Percentiles rank a stretch among this genome's conserved stretches.
These are phyloP conservation scores for Fusarium udum DNA, from an alignment of 2,329 filamentous ascomycete genomes.

Conservation along the genomic window DNA sequence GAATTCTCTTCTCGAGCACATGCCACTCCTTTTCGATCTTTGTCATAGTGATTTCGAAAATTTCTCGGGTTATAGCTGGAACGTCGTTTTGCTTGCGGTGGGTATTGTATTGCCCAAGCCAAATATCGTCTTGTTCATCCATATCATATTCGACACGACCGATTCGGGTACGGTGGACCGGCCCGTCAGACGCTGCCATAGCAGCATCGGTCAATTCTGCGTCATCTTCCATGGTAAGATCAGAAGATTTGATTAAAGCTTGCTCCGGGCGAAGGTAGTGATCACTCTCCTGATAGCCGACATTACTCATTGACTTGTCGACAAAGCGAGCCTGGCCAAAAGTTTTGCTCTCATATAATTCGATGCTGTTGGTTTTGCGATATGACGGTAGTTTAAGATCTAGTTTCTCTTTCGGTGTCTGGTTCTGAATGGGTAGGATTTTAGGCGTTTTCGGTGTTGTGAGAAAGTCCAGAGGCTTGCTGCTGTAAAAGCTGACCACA, in stretches of 20 bases:
- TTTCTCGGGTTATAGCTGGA: constrained; percentile 87
- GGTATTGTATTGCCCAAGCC: constrained; percentile 85
- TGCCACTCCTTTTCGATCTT: constrained; percentile 99
- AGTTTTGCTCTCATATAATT: constrained; percentile 83
- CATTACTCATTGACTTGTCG: constrained; percentile 94
- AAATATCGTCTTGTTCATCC: constrained; percentile 98
- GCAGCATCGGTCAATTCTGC: constrained; percentile 54
- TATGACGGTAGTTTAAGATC: constrained; percentile 81
- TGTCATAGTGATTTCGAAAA: constrained; percentile 98
- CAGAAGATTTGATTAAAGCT: constrained; percentile 72
- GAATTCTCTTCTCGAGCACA: constrained; percentile 92
- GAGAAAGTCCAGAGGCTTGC: constrained; percentile 55
- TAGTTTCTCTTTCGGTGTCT: constrained; percentile 81
- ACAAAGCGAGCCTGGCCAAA: constrained; percentile 90
- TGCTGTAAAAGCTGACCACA: constrained; percentile 62
- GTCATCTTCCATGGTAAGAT: constrained; percentile 69
- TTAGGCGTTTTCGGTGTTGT: constrained; percentile 66
- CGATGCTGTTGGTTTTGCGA: constrained; percentile 80
- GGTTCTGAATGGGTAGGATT: constrained; percentile 79
- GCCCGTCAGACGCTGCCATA: constrained; percentile 44
- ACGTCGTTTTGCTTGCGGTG: constrained; percentile 78
- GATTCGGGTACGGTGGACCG: constrained; percentile 55
- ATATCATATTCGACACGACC: constrained; percentile 98
- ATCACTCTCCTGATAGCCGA: constrained; percentile 96
- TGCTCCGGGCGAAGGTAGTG: constrained; percentile 82